phyloP scores from a whole-genome alignment of 2,329 filamentous ascomycete species.

The Microascus cirrosus region DNA sequence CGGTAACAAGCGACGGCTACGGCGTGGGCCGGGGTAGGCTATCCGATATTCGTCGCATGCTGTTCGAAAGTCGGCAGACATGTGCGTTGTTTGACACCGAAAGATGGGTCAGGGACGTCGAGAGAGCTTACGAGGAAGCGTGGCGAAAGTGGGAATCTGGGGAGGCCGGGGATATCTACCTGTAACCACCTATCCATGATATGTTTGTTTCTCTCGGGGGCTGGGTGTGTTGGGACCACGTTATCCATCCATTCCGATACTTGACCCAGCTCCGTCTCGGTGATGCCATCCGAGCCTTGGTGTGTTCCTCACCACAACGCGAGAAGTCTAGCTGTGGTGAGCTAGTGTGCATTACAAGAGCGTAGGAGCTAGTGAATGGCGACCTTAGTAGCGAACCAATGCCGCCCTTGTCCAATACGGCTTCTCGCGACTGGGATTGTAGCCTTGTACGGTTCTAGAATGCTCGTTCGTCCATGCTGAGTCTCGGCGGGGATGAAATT shows the following conservation, averaged over 20 bases:
- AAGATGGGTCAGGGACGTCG: constrained; percentile 83
- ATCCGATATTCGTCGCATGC: constrained; percentile 63
- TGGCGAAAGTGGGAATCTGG: constrained; percentile 83
- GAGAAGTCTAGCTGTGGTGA: too few relatives aligned
- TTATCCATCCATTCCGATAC: neutral
- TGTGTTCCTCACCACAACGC: too few relatives aligned
- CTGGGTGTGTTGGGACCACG: neutral
- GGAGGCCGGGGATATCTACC: constrained; percentile 85
- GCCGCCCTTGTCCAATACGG: too few relatives aligned
- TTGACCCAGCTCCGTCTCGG: neutral
- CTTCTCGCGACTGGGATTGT: too few relatives aligned
- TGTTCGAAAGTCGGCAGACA: constrained; percentile 76
- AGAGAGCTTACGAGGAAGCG: constrained; percentile 76
- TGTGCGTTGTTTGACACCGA: constrained; percentile 85
- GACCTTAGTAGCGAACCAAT: too few relatives aligned
- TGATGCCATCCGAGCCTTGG: neutral
- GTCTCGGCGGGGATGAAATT: neutral
- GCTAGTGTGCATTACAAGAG: too few relatives aligned
- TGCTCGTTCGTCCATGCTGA: neutral
- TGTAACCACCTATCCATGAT: constrained; percentile 25
- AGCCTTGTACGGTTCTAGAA: too few relatives aligned
- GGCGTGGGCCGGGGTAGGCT: constrained; percentile 57
- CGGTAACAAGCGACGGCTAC: constrained; percentile 26
- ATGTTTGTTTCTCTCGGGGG: neutral
- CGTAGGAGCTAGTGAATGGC: too few relatives aligned